Conservation (phyloP, 2,329 filamentous ascomycete species). For the Cercospora sesami region DNA sequence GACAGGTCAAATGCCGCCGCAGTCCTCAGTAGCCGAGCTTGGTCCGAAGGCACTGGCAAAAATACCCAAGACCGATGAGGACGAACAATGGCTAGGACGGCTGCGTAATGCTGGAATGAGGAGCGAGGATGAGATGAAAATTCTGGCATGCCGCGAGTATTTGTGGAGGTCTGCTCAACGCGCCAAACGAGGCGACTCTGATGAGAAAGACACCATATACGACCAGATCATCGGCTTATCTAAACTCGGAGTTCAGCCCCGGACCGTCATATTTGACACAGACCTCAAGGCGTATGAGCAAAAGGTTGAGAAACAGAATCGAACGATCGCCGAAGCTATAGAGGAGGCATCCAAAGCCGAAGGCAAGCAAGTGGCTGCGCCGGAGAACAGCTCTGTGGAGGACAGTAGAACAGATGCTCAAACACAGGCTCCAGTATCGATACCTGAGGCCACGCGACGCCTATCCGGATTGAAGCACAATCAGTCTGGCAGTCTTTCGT, state of each 20-base stretch:
- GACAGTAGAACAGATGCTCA: constrained; percentile 6
- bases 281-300: constrained; percentile 55
- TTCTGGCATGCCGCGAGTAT: constrained; percentile 83
- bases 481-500: constrained; percentile 37
- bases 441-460: constrained; percentile 17
- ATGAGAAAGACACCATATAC: constrained; percentile 47
- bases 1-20: constrained; percentile 56
- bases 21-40: constrained; percentile 59
- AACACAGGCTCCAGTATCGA: neutral
- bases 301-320: constrained; percentile 36
- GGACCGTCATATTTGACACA: constrained; percentile 92
- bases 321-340: constrained; percentile 83
- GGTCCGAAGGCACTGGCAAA: constrained; percentile 61
- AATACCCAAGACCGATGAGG: constrained; percentile 79
- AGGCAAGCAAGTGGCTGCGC: constrained; percentile 5
- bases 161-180: constrained; percentile 82
- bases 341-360: constrained; percentile 64
- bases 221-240: constrained; percentile 74
- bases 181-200: constrained; percentile 59
- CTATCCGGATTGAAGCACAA: constrained; percentile 26
- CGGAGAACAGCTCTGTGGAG: constrained; percentile 7
- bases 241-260: constrained; percentile 73
- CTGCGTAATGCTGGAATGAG: constrained; percentile 80
- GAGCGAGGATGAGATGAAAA: constrained; percentile 82
- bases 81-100: constrained; percentile 87